Conservation (phyloP, 2,329 filamentous ascomycete species). For the Stachybotrys elegans region DNA sequence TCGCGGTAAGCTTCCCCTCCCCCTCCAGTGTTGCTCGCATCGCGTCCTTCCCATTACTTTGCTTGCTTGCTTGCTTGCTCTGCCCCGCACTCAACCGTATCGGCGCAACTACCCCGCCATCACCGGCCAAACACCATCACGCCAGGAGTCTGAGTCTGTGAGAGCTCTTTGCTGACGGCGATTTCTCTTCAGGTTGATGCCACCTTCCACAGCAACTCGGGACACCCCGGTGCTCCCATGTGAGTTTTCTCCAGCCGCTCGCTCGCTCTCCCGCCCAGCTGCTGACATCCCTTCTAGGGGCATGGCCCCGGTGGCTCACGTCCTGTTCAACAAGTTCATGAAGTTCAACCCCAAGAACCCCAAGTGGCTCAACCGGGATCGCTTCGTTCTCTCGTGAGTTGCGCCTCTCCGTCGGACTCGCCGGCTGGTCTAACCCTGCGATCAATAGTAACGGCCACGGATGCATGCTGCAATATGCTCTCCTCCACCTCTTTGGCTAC, state of each 20-base stretch:
- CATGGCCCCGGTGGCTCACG: constrained; percentile 92
- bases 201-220: constrained; percentile 91
- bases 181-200: constrained; percentile 76
- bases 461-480: constrained; percentile 98
- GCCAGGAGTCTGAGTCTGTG: too few species aligned
- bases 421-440: constrained; percentile 1
- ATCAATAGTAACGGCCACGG: constrained; percentile 85
- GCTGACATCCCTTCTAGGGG: constrained; percentile 45
- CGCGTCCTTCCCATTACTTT: constrained; percentile 15
- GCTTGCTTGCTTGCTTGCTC: constrained; percentile 25
- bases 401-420: background rate
- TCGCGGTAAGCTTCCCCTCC: constrained; percentile 69
- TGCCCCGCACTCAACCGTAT: constrained; percentile 31
- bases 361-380: constrained; percentile 93
- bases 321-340: constrained; percentile 99
- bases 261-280: constrained; percentile 7
- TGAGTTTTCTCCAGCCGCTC: constrained; percentile 31
- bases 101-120: constrained; percentile 22
- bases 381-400: constrained; percentile 97
- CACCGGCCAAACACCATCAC: too few species aligned
- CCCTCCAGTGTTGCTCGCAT: too few species aligned
- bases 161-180: constrained; percentile 16
- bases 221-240: constrained; percentile 98
- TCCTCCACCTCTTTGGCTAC: constrained; percentile 96
- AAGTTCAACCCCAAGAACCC: constrained; percentile 99